These are phyloP conservation scores for Lithocarpus polystachyus DNA, from an alignment of 306 rosid species.

Conservation along the genomic window DNA sequence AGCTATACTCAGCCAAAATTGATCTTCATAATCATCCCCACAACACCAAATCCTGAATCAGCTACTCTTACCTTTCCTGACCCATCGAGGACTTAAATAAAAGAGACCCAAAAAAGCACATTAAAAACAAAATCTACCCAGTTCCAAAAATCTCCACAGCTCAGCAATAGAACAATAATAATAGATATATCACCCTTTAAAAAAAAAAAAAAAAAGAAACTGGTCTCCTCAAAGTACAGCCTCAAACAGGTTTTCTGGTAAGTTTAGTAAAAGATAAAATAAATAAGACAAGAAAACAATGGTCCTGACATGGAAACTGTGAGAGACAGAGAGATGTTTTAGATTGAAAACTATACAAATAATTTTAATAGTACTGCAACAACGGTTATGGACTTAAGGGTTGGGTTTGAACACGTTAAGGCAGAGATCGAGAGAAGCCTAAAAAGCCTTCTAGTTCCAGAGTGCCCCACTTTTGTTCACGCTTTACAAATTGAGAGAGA, in stretches of 20 bases:
- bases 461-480: constrained; percentile 27
- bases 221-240: constrained; percentile 3
- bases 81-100: constrained; percentile 3
- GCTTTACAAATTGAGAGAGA: constrained; percentile 17
- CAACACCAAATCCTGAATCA: constrained; percentile 30
- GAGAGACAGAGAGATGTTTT: neutral
- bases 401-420: constrained; percentile 20
- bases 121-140: constrained; percentile 6
- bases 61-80: constrained; percentile 4
- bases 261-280: neutral
- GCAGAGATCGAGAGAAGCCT: constrained; percentile 10
- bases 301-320: constrained; percentile 36
- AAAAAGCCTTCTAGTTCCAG: neutral
- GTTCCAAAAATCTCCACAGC: constrained; percentile 10
- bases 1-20: neutral
- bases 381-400: neutral
- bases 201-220: constrained; percentile 10
- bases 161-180: neutral
- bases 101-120: neutral
- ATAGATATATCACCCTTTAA: neutral
- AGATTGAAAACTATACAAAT: too few relatives aligned
- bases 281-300: constrained; percentile 16
- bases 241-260: neutral
- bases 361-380: neutral
- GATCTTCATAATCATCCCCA: neutral